phyloP scores from a whole-genome alignment of 192 early-diverging fungal species.

The Coemansia furcata region DNA sequence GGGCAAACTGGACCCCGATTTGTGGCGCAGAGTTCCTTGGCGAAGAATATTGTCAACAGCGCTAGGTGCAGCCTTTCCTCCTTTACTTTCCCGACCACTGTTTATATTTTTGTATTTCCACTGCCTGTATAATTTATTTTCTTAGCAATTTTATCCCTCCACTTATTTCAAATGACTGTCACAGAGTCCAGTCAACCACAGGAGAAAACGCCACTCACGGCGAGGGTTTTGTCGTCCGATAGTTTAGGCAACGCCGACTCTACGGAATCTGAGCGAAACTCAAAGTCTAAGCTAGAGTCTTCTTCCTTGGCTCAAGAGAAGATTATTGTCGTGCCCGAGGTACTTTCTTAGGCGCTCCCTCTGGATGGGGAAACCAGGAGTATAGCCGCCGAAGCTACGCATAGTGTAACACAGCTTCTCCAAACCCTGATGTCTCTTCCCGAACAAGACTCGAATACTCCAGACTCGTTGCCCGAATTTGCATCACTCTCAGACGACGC shows the following conservation, averaged over 20 bases:
- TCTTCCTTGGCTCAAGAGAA: background rate
- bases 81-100: background rate
- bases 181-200: background rate
- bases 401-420: background rate
- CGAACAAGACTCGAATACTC: too few species aligned
- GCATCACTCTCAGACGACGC: background rate
- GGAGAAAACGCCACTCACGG: background rate
- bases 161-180: background rate
- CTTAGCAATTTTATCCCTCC: background rate
- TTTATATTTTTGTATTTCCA: background rate
- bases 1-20: too few species aligned
- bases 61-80: background rate
- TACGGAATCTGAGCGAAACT: background rate
- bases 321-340: background rate
- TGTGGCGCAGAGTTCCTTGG: background rate
- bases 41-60: background rate
- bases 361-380: background rate
- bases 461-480: too few species aligned
- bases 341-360: background rate
- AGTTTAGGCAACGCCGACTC: background rate
- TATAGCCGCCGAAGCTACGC: background rate
- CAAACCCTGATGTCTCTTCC: background rate
- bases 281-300: background rate
- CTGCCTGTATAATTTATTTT: background rate
- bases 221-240: background rate